Conservation (phyloP, 306 rosid genomes). For the Mimosa bimucronata region DNA sequence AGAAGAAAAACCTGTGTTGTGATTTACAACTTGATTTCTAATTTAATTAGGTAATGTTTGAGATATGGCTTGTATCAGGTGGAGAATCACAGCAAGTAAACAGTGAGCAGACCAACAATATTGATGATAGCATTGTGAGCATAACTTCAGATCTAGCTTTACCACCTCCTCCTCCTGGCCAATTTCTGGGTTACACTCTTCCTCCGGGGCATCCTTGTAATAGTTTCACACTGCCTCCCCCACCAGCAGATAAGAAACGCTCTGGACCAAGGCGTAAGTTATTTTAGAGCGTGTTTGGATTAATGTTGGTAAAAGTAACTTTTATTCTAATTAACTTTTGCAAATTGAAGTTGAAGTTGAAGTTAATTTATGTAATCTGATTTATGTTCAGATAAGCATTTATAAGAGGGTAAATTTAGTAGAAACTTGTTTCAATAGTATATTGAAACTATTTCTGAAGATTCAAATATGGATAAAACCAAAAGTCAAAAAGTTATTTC, state of each 20-base stretch:
- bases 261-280: slow-evolving; percentile 88
- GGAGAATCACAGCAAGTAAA: slow-evolving; percentile 47
- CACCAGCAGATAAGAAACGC: slow-evolving; percentile 91
- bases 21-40: slow-evolving; percentile 12
- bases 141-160: slow-evolving; percentile 26
- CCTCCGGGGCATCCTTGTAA: slow-evolving; percentile 90
- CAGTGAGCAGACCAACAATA: slow-evolving; percentile 34
- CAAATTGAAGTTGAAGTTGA: too few relatives aligned
- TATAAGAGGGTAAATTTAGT: too few relatives aligned
- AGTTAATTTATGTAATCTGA: too few relatives aligned
- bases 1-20: slow-evolving; percentile 3
- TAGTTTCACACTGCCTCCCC: slow-evolving; percentile 82
- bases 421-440: too few relatives aligned
- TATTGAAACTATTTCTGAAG: too few relatives aligned
- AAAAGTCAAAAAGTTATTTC: too few relatives aligned
- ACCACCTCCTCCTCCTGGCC: slow-evolving; percentile 67
- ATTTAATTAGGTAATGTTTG: slow-evolving; percentile 31
- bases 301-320: too few relatives aligned
- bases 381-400: too few relatives aligned
- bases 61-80: slow-evolving; percentile 55
- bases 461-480: too few relatives aligned
- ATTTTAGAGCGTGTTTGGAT: background rate
- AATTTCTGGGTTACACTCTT: slow-evolving; percentile 84
- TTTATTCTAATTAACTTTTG: too few relatives aligned
- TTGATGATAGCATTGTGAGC: slow-evolving; percentile 45